A percentile compares a stretch with the other conserved stretches of the same genome.
phyloP scores from a whole-genome alignment of 345 rosid genomes.

The Salix koriyanagi region DNA sequence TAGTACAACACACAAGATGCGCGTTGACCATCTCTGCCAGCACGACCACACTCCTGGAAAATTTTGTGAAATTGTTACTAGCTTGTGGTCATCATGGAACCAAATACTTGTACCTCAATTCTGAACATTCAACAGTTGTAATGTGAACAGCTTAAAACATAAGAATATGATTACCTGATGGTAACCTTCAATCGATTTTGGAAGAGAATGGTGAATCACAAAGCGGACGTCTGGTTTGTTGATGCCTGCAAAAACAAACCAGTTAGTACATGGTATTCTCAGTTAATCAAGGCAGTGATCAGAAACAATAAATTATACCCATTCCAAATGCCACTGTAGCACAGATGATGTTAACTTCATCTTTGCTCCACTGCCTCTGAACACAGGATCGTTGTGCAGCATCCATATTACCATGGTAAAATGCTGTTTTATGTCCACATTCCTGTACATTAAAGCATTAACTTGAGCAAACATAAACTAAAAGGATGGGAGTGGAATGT shows the following conservation, averaged over 20 bases:
- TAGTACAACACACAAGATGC: conserved; percentile 91
- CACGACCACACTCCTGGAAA: conserved; percentile 93
- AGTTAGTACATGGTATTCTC: conserved; percentile 18
- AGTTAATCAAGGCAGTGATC: conserved; percentile 13
- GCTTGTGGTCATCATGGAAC: not conserved
- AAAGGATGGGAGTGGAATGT: not conserved
- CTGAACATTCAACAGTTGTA: not conserved
- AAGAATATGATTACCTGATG: conserved; percentile 65
- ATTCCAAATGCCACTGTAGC: conserved; percentile 99
- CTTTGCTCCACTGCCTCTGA: conserved; percentile 99
- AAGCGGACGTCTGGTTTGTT: conserved; percentile 99
- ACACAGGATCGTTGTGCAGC: conserved; percentile 62
- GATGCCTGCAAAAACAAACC: conserved; percentile 55
- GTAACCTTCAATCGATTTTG: conserved; percentile 98
- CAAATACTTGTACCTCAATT: not conserved
- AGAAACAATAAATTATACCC: conserved; percentile 52
- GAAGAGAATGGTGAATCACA: conserved; percentile 98
- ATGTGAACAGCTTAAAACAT: not conserved
- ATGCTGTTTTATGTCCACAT: conserved; percentile 91
- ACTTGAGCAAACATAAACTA: conserved; percentile 10
- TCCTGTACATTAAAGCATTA: conserved; percentile 42
- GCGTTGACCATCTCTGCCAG: conserved; percentile 94
- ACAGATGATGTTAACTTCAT: conserved; percentile 91
- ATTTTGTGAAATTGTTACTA: conserved; percentile 2
- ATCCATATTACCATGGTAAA: conserved; percentile 96